Conservation (phyloP, 805 yeast genomes). For the Ogataea nitratoaversa region DNA sequence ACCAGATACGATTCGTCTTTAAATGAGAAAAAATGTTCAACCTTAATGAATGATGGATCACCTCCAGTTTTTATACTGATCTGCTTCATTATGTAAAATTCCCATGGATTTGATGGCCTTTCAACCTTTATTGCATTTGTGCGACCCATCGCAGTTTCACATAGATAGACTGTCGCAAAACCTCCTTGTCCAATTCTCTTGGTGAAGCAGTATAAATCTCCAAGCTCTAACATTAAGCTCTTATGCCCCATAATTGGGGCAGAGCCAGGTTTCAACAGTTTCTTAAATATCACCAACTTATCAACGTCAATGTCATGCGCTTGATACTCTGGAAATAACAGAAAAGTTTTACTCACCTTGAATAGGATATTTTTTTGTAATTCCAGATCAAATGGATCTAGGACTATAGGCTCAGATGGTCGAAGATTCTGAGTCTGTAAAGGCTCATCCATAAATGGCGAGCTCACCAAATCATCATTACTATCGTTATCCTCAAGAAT, state of each 20-base stretch:
- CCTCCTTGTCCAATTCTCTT: conserved; percentile 77
- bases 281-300: conserved; percentile 16
- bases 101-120: conserved; percentile 72
- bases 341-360: conserved; percentile 24
- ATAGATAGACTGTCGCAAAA: conserved; percentile 68
- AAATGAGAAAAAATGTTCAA: conserved; percentile 50
- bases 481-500: conserved; percentile 14
- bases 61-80: conserved; percentile 38
- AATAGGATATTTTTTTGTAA: conserved; percentile 37
- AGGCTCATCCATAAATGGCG: conserved; percentile 43
- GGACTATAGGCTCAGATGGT: conserved; percentile 12
- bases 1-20: conserved; percentile 67
- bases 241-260: conserved; percentile 28
- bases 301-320: conserved; percentile 3
- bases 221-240: conserved; percentile 41
- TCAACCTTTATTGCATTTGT: conserved; percentile 70
- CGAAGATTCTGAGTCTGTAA: conserved; percentile 1
- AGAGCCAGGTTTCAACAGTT: conserved; percentile 14
- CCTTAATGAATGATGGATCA: conserved; percentile 32
- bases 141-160: conserved; percentile 54
- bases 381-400: conserved; percentile 39
- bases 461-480: conserved; percentile 32
- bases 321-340: conserved; percentile 28
- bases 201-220: conserved; percentile 42
- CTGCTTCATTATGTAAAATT: conserved; percentile 65